These are phyloP conservation scores for Coriaria nepalensis DNA, from an alignment of 306 rosid species.

Conservation along the genomic window DNA sequence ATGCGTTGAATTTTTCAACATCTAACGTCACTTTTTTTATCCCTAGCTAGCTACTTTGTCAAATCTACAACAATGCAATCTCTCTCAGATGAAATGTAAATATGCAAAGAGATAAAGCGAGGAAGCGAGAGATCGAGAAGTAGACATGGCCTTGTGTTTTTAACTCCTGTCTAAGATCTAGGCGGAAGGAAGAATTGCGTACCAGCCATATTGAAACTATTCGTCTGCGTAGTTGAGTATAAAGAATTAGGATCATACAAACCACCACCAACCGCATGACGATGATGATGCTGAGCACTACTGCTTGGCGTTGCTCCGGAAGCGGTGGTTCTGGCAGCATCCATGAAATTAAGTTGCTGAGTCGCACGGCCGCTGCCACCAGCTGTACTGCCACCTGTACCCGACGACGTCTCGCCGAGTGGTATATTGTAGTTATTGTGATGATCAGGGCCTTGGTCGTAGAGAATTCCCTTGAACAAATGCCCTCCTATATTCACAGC, in stretches of 20 bases:
- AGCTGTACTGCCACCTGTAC: constrained; percentile 21
- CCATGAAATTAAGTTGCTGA: constrained; percentile 50
- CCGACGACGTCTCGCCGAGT: constrained; percentile 44
- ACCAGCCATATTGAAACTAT: constrained; percentile 61
- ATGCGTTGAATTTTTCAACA: too few species aligned
- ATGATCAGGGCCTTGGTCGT: constrained; percentile 60
- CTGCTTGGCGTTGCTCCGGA: constrained; percentile 8
- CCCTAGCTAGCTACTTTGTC: too few species aligned
- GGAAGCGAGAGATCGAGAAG: background rate
- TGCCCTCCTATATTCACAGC: constrained; percentile 94
- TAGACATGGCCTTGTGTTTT: constrained; percentile 2
- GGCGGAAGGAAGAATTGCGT: constrained; percentile 99
- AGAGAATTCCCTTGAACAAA: constrained; percentile 71
- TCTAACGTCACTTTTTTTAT: too few species aligned
- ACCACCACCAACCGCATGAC: constrained; percentile 11
- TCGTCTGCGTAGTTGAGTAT: constrained; percentile 46
- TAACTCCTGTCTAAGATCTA: constrained; percentile 48
- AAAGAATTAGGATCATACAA: constrained; percentile 50
- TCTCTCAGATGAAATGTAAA: too few species aligned
- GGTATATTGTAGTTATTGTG: constrained; percentile 11
- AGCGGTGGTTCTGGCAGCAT: constrained; percentile 12
- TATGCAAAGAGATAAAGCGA: constrained; percentile 11
- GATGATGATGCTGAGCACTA: constrained; percentile 1
- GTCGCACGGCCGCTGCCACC: constrained; percentile 12
- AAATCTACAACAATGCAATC: too few species aligned